phyloP scores from a whole-genome alignment of 2,329 filamentous ascomycete species.

The Aspergillus intermedius region DNA sequence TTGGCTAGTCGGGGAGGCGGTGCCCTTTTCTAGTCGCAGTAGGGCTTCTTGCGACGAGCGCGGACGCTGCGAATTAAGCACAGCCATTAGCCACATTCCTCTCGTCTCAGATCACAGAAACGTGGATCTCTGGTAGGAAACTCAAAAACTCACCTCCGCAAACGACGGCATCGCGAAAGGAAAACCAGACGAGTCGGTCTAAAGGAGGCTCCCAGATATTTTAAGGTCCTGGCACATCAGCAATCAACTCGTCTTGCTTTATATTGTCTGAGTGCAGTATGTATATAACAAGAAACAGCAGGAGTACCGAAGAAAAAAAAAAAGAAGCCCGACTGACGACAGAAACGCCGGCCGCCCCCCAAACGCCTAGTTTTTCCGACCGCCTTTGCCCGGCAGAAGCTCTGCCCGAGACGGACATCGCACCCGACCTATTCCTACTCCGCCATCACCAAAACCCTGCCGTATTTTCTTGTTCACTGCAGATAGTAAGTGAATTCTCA shows the following conservation, averaged over 20 bases:
- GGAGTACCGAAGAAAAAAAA: conserved; percentile 11
- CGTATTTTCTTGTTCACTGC: conserved; percentile 3
- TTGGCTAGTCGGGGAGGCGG: conserved; percentile 31
- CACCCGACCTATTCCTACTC: conserved; percentile 17
- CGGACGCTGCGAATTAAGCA: conserved; percentile 24
- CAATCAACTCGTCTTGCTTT: background rate
- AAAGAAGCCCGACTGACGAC: conserved; percentile 13
- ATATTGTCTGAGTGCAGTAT: background rate
- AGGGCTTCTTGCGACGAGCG: conserved; percentile 39
- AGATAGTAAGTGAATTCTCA: conserved; percentile 8
- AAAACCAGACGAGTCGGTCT: conserved; percentile 8
- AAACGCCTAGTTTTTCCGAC: conserved; percentile 31
- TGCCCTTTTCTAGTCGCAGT: conserved; percentile 40
- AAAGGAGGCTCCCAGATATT: conserved; percentile 1
- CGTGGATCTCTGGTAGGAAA: conserved; percentile 1
- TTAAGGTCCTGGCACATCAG: conserved; percentile 2
- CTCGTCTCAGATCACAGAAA: background rate
- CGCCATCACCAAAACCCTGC: conserved; percentile 8
- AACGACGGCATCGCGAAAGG: conserved; percentile 28
- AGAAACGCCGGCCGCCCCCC: conserved; percentile 1
- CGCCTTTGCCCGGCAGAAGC: conserved; percentile 28
- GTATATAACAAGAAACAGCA: background rate
- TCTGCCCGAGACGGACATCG: conserved; percentile 13
- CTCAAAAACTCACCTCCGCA: conserved; percentile 33
- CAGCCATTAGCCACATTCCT: background rate